Evolutionary conservation across 2,329 filamentous ascomycete genomes (phyloP), one percentile per base, ranked within the genome.

Genomic region (Nemania sp.): DNA sequence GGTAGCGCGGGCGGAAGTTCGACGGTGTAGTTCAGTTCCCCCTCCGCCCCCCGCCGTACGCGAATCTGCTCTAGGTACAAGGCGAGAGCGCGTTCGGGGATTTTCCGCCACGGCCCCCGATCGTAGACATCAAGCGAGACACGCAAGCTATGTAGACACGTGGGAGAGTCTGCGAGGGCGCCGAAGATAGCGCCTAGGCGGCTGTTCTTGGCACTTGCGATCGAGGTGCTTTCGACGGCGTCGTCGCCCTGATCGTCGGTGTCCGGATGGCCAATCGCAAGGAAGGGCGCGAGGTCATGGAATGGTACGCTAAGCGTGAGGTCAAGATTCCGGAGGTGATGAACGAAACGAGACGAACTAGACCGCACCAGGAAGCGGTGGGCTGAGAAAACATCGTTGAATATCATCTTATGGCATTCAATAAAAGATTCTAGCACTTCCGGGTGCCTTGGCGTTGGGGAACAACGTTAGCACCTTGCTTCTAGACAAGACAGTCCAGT

Each of bases 401-500:
- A 76, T 24, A 77, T 61, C 43, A 79, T 72, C 27, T 73, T 73
- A 56, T 78, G 75, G 3, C 67, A 73, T 59, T 78, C 75, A 20
- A 79, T 70, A 22, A 78, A 77, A 3, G 77, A 78, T 24, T 74
- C 71, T 26, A 77, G 59, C 10, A 77, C 73, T 68, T 79, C 77
- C 22, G 75, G 76, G 60, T 77, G 75, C 74, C 77, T 79, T 66
- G 5, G 51, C 55, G 2, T 49, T 10, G 18, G 29, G 53, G 49
- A 32, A 27, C 13, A 52, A 24, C 2, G 64, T 73, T 43, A 73
- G 67, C 56, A 45, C 51, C 22, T 58, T 27, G 27, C 7, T 61
- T 62, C 32, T 27, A 2, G 24, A 15, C 54, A 24, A 2, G 24
- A 15, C 54, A 24, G 24, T 3, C 24, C 13, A 22, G 47, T 45